Evolutionary conservation across 768 basidiomycete genomes (phyloP).

Genomic region (Kwoniella sp.): DNA sequence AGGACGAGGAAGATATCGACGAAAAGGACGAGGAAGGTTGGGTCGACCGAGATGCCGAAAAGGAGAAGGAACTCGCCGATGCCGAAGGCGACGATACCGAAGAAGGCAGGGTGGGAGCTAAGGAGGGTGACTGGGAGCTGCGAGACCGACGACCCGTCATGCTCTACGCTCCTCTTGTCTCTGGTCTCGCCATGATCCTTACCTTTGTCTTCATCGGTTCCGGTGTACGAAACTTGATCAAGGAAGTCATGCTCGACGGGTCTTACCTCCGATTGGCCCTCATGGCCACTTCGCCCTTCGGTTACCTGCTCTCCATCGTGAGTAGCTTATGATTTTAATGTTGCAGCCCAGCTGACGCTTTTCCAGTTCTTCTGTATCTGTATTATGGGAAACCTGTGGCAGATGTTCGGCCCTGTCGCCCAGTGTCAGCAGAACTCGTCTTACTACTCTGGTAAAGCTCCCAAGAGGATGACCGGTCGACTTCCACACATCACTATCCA

Average conservation of each 20-base stretch:
- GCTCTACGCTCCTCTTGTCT: slow-evolving; percentile 47
- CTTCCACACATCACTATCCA: slow-evolving; percentile 55
- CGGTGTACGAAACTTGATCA: slow-evolving; percentile 57
- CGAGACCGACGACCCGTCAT: slow-evolving; percentile 42
- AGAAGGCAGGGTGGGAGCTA: slow-evolving; percentile 26
- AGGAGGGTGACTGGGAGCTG: slow-evolving; percentile 35
- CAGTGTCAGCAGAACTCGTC: slow-evolving; percentile 47
- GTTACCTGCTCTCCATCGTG: slow-evolving; percentile 51
- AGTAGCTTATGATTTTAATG: slow-evolving; percentile 5
- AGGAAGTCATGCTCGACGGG: slow-evolving; percentile 67
- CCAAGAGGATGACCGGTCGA: slow-evolving; percentile 30
- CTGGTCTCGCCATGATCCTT: slow-evolving; percentile 45
- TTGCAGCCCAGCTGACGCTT: neutral
- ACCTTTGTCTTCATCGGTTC: slow-evolving; percentile 42
- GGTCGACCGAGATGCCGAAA: slow-evolving; percentile 31
- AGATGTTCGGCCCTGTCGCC: slow-evolving; percentile 48
- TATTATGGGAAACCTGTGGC: slow-evolving; percentile 50
- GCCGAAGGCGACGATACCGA: slow-evolving; percentile 33
- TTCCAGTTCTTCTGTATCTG: slow-evolving; percentile 41
- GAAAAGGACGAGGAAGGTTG: slow-evolving; percentile 17
- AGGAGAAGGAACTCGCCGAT: slow-evolving; percentile 22
- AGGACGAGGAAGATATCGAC: slow-evolving; percentile 21
- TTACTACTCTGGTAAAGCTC: slow-evolving; percentile 46
- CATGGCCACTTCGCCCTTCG: slow-evolving; percentile 63
- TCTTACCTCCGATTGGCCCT: slow-evolving; percentile 64